phyloP scores from a whole-genome alignment of 108 stramenopile genomes.

The Cyclostephanos invisitatus region DNA sequence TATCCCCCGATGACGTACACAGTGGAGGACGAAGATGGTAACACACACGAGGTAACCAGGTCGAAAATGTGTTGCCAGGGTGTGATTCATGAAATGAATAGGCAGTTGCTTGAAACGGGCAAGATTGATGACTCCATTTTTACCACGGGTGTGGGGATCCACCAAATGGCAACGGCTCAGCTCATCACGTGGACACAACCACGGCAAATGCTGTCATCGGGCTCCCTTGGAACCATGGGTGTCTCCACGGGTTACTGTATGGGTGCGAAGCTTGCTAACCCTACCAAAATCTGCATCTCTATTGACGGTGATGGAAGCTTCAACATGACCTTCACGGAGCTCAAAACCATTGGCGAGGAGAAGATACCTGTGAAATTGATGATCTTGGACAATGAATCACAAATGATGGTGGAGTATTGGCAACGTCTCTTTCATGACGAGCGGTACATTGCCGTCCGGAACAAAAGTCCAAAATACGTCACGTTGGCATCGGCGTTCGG shows the following conservation, averaged over 20 bases:
- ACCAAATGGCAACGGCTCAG: constrained; percentile 94
- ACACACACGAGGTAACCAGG: constrained; percentile 35
- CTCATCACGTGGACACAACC: constrained; percentile 93
- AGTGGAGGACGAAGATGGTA: constrained; percentile 54
- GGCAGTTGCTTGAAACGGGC: constrained; percentile 72
- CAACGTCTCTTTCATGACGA: constrained; percentile 90
- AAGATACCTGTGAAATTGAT: constrained; percentile 87
- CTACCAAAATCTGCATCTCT: constrained; percentile 73
- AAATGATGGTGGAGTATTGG: constrained; percentile 97
- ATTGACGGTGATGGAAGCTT: constrained; percentile 91
- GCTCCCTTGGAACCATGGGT: constrained; percentile 93
- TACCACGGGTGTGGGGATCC: constrained; percentile 89
- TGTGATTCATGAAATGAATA: constrained; percentile 75
- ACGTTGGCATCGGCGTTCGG: constrained; percentile 79
- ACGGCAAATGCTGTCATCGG: constrained; percentile 85
- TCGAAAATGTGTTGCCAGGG: constrained; percentile 78
- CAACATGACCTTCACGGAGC: constrained; percentile 93
- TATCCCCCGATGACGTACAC: constrained; percentile 58
- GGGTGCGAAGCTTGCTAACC: constrained; percentile 89
- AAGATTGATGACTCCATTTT: constrained; percentile 81
- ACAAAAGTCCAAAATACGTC: constrained; percentile 80
- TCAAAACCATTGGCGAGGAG: constrained; percentile 87
- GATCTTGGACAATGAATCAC: constrained; percentile 89
- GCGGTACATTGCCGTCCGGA: constrained; percentile 84
- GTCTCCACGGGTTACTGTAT: constrained; percentile 84